These are phyloP conservation scores for Eutypella sp. DNA, from an alignment of 2,329 filamentous ascomycete species.

Conservation along the genomic window DNA sequence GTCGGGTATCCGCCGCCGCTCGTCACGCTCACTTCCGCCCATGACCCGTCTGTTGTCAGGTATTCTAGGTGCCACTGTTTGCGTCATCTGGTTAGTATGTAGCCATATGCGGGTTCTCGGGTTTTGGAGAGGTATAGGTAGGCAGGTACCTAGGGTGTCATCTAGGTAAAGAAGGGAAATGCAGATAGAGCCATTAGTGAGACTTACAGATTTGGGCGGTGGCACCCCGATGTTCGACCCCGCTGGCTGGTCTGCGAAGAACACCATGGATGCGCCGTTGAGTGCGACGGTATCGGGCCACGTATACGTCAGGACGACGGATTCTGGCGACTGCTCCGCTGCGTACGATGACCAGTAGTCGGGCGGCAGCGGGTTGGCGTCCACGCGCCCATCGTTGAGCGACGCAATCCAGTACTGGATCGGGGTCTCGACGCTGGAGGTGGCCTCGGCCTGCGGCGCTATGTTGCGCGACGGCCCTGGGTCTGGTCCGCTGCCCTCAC, in stretches of 20 bases:
- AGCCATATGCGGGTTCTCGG: neutral
- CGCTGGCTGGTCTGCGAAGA: constrained; percentile 26
- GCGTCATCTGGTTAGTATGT: too few species aligned
- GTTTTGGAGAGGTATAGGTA: neutral
- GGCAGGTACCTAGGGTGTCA: neutral
- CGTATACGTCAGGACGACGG: constrained; percentile 25
- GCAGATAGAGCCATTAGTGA: too few species aligned
- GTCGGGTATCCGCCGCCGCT: constrained; percentile 19
- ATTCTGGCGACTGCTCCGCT: constrained; percentile 24
- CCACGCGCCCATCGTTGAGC: constrained; percentile 28
- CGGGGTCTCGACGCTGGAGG: constrained; percentile 22
- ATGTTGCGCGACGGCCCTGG: constrained; percentile 28
- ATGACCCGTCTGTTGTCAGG: constrained; percentile 11
- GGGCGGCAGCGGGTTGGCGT: constrained; percentile 28
- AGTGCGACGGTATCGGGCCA: constrained; percentile 26
- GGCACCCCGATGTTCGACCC: constrained; percentile 26
- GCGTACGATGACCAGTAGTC: constrained; percentile 33
- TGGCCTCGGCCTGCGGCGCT: constrained; percentile 21
- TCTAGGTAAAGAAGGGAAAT: neutral
- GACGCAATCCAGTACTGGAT: constrained; percentile 34
- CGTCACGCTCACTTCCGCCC: constrained; percentile 18
- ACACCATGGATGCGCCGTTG: constrained; percentile 24
- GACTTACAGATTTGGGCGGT: constrained; percentile 20
- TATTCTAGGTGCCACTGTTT: constrained; percentile 25
- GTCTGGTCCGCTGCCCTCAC: constrained; percentile 13